Base-by-base conservation (phyloP, 441 rosid genomes). In the Populus hybrid region DNA sequence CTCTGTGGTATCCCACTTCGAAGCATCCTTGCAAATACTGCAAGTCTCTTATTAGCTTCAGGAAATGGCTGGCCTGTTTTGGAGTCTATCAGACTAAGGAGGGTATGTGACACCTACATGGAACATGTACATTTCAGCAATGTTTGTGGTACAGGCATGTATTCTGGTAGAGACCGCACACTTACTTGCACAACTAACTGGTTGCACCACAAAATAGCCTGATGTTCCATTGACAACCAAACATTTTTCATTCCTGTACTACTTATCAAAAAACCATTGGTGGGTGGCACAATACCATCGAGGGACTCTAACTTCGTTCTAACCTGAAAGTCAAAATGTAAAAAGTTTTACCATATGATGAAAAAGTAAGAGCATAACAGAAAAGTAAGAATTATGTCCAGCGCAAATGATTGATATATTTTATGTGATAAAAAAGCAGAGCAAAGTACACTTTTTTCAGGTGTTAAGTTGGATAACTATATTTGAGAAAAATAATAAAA, bases 211-310 rank as follows among this genome's bases (percentile, higher is more conserved):
- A 96, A 77, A 77, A 96, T 96, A 82, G 97, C 95, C 80, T 94
- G 99, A 86, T 96, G 99, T 85, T 96, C 99, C 99, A 96, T 93
- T 26, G 99, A 96, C 77, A 96, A 81, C 98, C 98, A 96, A 64
- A 94, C 99, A 83, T 94, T 96, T 88, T 88, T 94, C 93, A 92
- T 88, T 80, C 96, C 87, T 35, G 97, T 90, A 86, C 93, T 94
- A 80, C 95, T 91, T 78, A 96, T 86, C 91, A 89, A 88, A 86
- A 96, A 93, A 75, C 99, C 99, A 74, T 94, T 94, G 77, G 90
- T 84, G 9, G 92, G 83, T 83, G 98, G 98, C 83, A 96, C 99
- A 90, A 96, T 94, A 78, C 88, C 92, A 84, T 96, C 94, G 80
- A 96, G 91, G 69, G 93, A 87, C 80, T 91, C 95, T 82, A 96